Evolutionary conservation across 176 grass and related monocot species (phyloP).

Genomic region (Paspalum notatum): DNA sequence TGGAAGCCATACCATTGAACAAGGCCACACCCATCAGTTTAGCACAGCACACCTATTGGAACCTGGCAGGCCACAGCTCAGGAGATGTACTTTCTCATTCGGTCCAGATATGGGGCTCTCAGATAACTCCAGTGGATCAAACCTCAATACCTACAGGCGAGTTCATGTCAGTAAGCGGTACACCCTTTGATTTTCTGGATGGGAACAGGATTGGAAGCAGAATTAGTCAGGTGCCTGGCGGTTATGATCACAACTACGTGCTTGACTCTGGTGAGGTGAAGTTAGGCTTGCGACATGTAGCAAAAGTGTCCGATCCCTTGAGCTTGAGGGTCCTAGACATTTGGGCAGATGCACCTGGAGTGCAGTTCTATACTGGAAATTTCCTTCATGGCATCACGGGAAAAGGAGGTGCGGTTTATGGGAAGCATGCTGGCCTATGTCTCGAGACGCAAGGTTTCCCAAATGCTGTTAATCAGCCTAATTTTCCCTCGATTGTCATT

Average conservation of each 20-base stretch:
- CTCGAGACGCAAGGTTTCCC: slow-evolving; percentile 94
- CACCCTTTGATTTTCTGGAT: slow-evolving; percentile 71
- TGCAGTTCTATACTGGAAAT: slow-evolving; percentile 95
- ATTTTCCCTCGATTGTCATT: slow-evolving; percentile 72
- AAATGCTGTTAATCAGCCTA: slow-evolving; percentile 82
- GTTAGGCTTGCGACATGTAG: slow-evolving; percentile 63
- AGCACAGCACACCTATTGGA: slow-evolving; percentile 96
- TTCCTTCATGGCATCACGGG: slow-evolving; percentile 62
- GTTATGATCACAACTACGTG: slow-evolving; percentile 65
- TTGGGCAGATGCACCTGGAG: slow-evolving; percentile 78
- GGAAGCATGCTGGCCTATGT: slow-evolving; percentile 71
- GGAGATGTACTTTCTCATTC: slow-evolving; percentile 68
- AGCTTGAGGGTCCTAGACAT: slow-evolving; percentile 67
- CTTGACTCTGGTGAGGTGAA: slow-evolving; percentile 59
- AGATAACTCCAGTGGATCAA: slow-evolving; percentile 76
- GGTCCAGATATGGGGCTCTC: slow-evolving; percentile 62
- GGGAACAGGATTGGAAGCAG: slow-evolving; percentile 55
- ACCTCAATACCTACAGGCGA: slow-evolving; percentile 76
- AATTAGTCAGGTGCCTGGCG: slow-evolving; percentile 56
- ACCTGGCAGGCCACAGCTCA: slow-evolving; percentile 76
- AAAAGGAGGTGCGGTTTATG: slow-evolving; percentile 69
- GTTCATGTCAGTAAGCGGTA: slow-evolving; percentile 61
- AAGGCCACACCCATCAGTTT: slow-evolving; percentile 77
- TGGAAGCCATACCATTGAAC: slow-evolving; percentile 72
- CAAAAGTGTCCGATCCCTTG: slow-evolving; percentile 62